Percentiles rank a stretch among this genome's conserved stretches.
phyloP scores from a whole-genome alignment of 192 early-diverging fungal genomes.

The Backusella australiensis region DNA sequence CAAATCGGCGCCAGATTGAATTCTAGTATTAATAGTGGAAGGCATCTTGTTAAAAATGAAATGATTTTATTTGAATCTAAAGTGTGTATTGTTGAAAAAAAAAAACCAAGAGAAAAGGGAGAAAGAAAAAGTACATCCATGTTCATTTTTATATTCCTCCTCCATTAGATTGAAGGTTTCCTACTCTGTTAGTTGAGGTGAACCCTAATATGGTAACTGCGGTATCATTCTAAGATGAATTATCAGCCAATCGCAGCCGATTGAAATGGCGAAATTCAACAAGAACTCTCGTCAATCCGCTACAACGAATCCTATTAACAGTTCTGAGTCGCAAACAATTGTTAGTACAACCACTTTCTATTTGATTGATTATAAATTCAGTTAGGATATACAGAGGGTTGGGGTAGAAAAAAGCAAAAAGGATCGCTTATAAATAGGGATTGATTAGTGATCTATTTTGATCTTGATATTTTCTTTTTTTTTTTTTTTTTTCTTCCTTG shows the following conservation, averaged over 20 bases:
- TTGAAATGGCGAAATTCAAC: constrained; percentile 29
- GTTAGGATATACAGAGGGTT: neutral
- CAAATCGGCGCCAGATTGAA: constrained; percentile 38
- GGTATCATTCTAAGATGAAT: constrained; percentile 23
- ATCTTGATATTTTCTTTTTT: neutral
- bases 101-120: neutral
- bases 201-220: constrained; percentile 7
- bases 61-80: neutral
- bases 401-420: neutral
- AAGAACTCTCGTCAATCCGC: constrained; percentile 16
- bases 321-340: constrained; percentile 15
- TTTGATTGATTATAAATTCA: constrained; percentile 8
- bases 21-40: constrained; percentile 18
- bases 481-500: neutral
- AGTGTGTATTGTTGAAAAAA: neutral
- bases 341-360: constrained; percentile 2
- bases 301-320: neutral
- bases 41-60: constrained; percentile 16
- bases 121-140: neutral
- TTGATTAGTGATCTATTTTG: neutral
- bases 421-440: neutral
- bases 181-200: neutral
- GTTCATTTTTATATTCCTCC: neutral
- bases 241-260: constrained; percentile 26
- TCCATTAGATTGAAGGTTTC: neutral